Conservation (phyloP, 192 early-diverging fungal genomes). For the Coemansia sp. region DNA sequence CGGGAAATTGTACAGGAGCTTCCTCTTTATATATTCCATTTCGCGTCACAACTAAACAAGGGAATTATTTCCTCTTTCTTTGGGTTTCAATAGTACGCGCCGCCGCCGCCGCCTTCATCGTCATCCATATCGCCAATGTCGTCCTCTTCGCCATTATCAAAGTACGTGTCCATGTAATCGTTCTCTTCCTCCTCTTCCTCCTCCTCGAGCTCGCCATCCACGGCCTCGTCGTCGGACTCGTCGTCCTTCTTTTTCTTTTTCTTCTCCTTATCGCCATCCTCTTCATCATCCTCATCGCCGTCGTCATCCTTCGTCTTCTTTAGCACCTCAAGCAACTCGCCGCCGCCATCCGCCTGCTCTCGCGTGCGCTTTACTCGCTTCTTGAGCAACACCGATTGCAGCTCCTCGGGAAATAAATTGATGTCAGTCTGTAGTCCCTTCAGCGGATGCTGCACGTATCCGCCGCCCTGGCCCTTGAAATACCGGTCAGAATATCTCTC, state of each 20-base stretch:
- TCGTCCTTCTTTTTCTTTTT: constrained; percentile 22
- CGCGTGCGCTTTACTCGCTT: constrained; percentile 34
- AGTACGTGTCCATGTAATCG: constrained; percentile 55
- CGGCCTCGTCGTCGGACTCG: constrained; percentile 24
- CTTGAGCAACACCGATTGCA: constrained; percentile 35
- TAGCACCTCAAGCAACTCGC: constrained; percentile 27
- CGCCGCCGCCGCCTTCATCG: constrained; percentile 48
- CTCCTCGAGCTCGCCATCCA: constrained; percentile 26
- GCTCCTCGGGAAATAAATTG: constrained; percentile 47
- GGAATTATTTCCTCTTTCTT: background rate
- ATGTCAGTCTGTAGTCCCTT: constrained; percentile 39
- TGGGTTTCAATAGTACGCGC: constrained; percentile 21
- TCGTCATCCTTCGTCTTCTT: constrained; percentile 36
- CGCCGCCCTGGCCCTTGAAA: constrained; percentile 6
- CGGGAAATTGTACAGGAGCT: background rate
- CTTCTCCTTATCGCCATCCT: constrained; percentile 11
- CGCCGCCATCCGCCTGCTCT: constrained; percentile 10
- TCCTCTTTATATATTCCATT: background rate
- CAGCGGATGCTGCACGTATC: constrained; percentile 23
- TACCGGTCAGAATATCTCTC: constrained; percentile 54
- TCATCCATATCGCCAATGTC: constrained; percentile 53
- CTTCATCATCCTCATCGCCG: constrained; percentile 16
- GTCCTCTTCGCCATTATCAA: constrained; percentile 56
- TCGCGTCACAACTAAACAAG: background rate
- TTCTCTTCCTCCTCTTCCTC: constrained; percentile 52